These are phyloP conservation scores for Actinomortierella ambigua DNA, from an alignment of 371 early-diverging fungal genomes.

Conservation along the genomic window DNA sequence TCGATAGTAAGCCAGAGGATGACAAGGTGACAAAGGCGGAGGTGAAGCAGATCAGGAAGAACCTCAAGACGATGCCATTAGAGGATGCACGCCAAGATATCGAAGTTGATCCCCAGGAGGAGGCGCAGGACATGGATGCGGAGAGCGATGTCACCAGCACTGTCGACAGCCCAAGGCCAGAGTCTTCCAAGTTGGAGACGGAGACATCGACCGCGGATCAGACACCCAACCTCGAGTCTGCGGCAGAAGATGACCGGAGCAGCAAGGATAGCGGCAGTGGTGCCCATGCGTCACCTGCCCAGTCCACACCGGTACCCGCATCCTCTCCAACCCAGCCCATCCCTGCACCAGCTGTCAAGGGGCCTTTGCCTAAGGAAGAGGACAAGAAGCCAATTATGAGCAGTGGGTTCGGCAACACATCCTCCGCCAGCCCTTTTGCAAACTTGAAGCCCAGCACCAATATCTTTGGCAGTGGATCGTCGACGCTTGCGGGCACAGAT, in stretches of 20 bases:
- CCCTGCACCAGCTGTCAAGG: too few relatives aligned
- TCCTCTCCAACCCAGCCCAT: too few relatives aligned
- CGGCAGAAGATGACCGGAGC: too few relatives aligned
- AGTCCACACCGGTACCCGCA: too few relatives aligned
- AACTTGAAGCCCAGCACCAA: slow-evolving; percentile 17
- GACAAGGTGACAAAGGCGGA: slow-evolving; percentile 36
- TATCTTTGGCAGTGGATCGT: slow-evolving; percentile 33
- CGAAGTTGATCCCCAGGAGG: slow-evolving; percentile 2
- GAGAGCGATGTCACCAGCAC: slow-evolving; percentile 35
- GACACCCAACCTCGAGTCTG: too few relatives aligned
- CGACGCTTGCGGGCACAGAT: slow-evolving; percentile 11
- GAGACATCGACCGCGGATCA: too few relatives aligned
- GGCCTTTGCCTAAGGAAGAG: too few relatives aligned
- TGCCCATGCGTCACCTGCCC: too few relatives aligned
- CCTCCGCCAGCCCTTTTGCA: slow-evolving; percentile 31
- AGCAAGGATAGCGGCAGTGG: too few relatives aligned
- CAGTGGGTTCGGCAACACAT: slow-evolving; percentile 25
- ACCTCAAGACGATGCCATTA: slow-evolving; percentile 44
- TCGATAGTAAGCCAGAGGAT: slow-evolving; percentile 31
- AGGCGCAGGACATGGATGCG: slow-evolving; percentile 39
- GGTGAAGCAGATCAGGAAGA: slow-evolving; percentile 39
- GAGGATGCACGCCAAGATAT: slow-evolving; percentile 18
- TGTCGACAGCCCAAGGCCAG: too few relatives aligned
- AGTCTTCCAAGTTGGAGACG: too few relatives aligned
- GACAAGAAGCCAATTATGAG: slow-evolving; percentile 16